Base-by-base conservation (phyloP, 2,329 filamentous ascomycete genomes). In the Emmonsia crescens region DNA sequence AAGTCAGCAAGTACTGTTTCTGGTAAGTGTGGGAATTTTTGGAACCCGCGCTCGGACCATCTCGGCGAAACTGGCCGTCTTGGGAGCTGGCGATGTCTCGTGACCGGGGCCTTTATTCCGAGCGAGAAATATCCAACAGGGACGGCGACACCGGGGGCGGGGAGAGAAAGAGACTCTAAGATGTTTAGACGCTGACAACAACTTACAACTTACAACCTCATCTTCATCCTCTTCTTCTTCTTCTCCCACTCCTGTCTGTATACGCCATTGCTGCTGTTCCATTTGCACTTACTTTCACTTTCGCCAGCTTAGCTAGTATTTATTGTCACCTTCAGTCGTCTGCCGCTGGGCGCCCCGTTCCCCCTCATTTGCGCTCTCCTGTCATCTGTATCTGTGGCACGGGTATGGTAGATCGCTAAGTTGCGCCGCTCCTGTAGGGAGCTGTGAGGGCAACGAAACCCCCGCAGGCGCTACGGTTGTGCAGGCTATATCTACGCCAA, bases 391-490 rank as follows among this genome's bases (percentile, higher is more conserved):
- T 10, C 46, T 56, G 29, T 58, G 33, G 66, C 60, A 70, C 71
- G 69, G 62, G 64, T 63, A 58, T 67, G 62, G 61, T 66, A 64
- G 65, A 68, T 61, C 64, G 61, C 63, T 68, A 64, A 68, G 61
- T 61, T 66, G 66, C 63, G 65, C 61, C 66, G 65, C 67, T 67
- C 67, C 64, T 64, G 63, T 63, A 64, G 59, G 69, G 67, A 71
- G 71, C 68, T 69, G 65, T 60, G 62, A 68, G 66, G 64, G 61
- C 52, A 62, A 42, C 46, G 64, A 68, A 68, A 72, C 67, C 63
- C 8, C 66, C 65, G 62, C 62, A 71, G 49, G 67, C 61, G 63
- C 60, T 63, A 64, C 63, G 64, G 62, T 65, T 69, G 67, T 67
- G 67, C 66, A 70, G 64, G 64, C 68, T 72, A 69, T 59, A 69